A percentile compares a stretch with the other conserved stretches of the same genome.
These are phyloP conservation scores for Flagelloscypha sp. DNA, from an alignment of 768 basidiomycete species.

Conservation along the genomic window DNA sequence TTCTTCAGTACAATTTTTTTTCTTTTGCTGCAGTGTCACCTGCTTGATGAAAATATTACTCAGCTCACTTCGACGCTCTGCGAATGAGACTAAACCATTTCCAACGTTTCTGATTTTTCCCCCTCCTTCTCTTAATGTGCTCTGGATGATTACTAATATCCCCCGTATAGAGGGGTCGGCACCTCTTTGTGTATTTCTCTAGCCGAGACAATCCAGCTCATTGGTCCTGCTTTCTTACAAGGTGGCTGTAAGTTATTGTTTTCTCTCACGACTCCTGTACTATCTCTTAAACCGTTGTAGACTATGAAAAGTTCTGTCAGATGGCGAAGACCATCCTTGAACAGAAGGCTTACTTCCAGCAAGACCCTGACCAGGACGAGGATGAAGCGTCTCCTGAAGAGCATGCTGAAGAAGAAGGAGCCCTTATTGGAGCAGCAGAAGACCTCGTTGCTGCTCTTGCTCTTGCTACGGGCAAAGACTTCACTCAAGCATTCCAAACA, in stretches of 20 bases:
- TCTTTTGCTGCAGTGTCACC: conserved; percentile 4
- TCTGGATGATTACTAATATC: conserved; percentile 15
- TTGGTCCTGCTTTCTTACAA: conserved; percentile 83
- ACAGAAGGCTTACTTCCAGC: conserved; percentile 93
- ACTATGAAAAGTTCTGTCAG: conserved; percentile 68
- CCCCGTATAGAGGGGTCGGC: conserved; percentile 63
- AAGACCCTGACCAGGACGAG: conserved; percentile 90
- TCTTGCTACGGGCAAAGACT: conserved; percentile 76
- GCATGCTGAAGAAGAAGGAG: conserved; percentile 93
- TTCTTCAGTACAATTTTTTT: conserved; percentile 9
- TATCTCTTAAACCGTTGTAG: conserved; percentile 27
- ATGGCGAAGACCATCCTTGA: conserved; percentile 83
- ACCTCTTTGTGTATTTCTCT: conserved; percentile 82
- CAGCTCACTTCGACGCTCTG: conserved; percentile 74
- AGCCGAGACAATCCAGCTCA: conserved; percentile 84
- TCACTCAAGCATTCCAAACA: conserved; percentile 69
- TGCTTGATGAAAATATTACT: conserved; percentile 51
- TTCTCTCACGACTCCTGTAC: neutral
- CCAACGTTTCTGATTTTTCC: conserved; percentile 27
- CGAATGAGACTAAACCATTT: conserved; percentile 45
- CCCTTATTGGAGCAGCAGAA: conserved; percentile 87
- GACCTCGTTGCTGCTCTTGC: conserved; percentile 91
- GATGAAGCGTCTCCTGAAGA: conserved; percentile 80
- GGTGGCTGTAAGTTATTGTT: conserved; percentile 48
- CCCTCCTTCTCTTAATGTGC: conserved; percentile 8